Conservation (phyloP, 192 early-diverging fungal genomes). For the Anaeromyces robustus region DNA sequence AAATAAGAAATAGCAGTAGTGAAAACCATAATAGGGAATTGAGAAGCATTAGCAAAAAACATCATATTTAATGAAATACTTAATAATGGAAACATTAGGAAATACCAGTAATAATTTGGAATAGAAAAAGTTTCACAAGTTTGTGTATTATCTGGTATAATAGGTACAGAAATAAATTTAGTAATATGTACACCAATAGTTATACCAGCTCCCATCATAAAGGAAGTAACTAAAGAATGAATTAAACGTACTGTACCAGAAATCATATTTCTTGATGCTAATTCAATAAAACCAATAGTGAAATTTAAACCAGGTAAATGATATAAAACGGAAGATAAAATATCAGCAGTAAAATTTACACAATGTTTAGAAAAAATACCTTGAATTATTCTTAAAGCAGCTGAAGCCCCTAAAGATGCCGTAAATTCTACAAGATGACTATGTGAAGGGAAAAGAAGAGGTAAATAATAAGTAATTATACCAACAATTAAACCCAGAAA, state of each 20-base stretch:
- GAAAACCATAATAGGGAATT: slow-evolving; percentile 58
- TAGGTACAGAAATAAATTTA: background rate
- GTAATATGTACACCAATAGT: slow-evolving; percentile 6
- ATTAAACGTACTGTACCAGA: slow-evolving; percentile 72
- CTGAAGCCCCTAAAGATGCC: background rate
- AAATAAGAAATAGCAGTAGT: slow-evolving; percentile 53
- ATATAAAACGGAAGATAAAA: slow-evolving; percentile 42
- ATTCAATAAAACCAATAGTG: slow-evolving; percentile 73
- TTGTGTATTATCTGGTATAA: background rate
- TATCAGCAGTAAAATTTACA: slow-evolving; percentile 14
- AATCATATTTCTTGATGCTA: slow-evolving; percentile 74
- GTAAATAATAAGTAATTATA: background rate
- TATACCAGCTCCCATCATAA: slow-evolving; percentile 58
- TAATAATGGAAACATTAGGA: slow-evolving; percentile 39
- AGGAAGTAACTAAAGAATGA: slow-evolving; percentile 59
- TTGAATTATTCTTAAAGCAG: background rate
- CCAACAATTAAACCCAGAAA: background rate
- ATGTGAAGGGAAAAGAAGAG: background rate
- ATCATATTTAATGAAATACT: slow-evolving; percentile 33
- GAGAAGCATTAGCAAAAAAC: slow-evolving; percentile 38
- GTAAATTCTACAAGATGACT: background rate
- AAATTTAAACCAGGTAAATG: slow-evolving; percentile 58
- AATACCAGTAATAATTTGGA: slow-evolving; percentile 20
- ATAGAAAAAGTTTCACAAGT: background rate
- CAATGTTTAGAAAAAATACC: background rate